Conservation (phyloP, 1,284 basidiomycete genomes). For the Malassezia sp. region DNA sequence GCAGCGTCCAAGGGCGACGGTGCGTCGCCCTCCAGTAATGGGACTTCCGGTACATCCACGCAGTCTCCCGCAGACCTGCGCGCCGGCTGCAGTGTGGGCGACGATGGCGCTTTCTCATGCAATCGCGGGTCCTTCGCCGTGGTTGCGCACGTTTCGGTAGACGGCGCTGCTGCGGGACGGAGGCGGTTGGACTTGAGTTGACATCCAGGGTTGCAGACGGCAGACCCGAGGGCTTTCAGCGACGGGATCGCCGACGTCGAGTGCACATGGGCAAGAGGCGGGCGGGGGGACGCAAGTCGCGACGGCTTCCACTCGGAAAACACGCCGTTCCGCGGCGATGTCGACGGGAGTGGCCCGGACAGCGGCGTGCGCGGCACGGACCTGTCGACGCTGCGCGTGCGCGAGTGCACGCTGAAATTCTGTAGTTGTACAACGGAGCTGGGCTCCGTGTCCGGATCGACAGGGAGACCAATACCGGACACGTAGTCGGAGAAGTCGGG, state of each 20-base stretch:
- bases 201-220: conserved; percentile 14
- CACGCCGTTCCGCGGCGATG: background rate
- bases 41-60: no score
- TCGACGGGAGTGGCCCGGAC: background rate
- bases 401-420: conserved; percentile 29
- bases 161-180: no score
- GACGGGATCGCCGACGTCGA: conserved; percentile 11
- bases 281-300: conserved; percentile 5
- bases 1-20: background rate
- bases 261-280: conserved; percentile 4
- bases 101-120: conserved; percentile 2
- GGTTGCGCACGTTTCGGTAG: no score
- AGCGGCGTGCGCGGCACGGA: no score
- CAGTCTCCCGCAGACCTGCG: no score
- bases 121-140: no score
- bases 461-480: conserved; percentile 35
- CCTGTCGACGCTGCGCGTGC: conserved; percentile 29
- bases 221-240: conserved; percentile 6
- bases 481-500: conserved; percentile 31
- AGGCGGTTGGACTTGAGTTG: conserved; percentile 8
- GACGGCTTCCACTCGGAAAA: background rate
- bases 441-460: conserved; percentile 41
- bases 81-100: background rate
- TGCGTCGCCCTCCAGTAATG: no score
- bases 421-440: conserved; percentile 41